Base-by-base conservation (phyloP, 306 rosid species). In the Spatholobus suberectus region DNA sequence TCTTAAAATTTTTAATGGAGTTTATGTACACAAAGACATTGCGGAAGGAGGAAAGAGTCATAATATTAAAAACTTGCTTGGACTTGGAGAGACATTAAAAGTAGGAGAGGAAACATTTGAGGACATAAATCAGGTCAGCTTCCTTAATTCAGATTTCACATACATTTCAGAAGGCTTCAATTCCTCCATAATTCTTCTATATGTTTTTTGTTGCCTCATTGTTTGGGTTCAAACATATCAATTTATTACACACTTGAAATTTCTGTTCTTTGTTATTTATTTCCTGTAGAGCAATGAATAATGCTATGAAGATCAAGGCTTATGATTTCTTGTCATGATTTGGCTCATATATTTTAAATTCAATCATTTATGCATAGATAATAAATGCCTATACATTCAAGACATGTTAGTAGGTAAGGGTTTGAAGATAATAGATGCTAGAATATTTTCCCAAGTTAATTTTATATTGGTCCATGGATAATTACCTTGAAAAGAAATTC, bases 1-100 rank as follows among this genome's bases (percentile, higher is more conserved):
- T 75, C 65, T 88, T 44, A 85, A 88, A 79, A 13, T 75, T 73
- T 85, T 14, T 82, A 5, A 55, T 69, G 85, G 65, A 75, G 51
- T 85, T 70, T 82, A 12, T 82, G 90, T 79, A 1, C 90, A 82
- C 59, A 88, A 88, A 85, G 87, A 88, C 78, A 85, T 88, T 40
- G 20, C 38, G 80, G 90, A 88, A 82, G 68, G 73, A 44, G 83
- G 86, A 67, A 87, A 87, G 80, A 43, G 83, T 81, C 79, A 54
- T 10, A 78, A 78, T 47, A 77, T 81, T 13, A 75, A 78, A 78
- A 78, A 73, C 68, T 21, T 88, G 85, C 83, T 23, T 79, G 83
- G 73, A 82, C 90, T 85, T 34, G 90, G 90, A 66, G 26, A 65
- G 75, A 85, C 80, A 43, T 77, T 88, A 85, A 88, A 82, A 85